These are phyloP conservation scores for Talaromyces sp. DNA, from an alignment of 2,329 filamentous ascomycete species.

Conservation along the genomic window DNA sequence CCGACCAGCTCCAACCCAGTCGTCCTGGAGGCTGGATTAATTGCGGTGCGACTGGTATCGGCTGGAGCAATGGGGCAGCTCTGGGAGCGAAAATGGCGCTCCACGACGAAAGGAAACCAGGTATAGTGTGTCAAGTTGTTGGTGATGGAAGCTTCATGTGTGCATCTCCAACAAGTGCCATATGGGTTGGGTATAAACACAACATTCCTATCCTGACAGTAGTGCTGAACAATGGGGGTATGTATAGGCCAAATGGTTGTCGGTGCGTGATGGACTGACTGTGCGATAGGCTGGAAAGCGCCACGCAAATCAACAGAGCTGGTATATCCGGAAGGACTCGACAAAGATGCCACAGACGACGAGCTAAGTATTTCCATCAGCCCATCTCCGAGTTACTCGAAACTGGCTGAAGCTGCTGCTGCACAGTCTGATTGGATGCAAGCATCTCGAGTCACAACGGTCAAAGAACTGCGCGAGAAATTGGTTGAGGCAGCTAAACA, in stretches of 20 bases:
- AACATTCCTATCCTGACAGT: constrained; percentile 13
- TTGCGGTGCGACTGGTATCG: neutral
- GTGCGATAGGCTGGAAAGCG: constrained; percentile 14
- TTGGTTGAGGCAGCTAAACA: neutral
- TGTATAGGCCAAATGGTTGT: neutral
- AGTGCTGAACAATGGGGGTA: neutral
- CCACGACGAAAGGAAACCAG: neutral
- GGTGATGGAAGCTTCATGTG: constrained; percentile 17
- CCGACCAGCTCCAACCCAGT: constrained; percentile 6
- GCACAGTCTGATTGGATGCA: neutral
- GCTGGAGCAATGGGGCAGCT: neutral
- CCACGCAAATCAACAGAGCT: constrained; percentile 8
- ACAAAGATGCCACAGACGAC: constrained; percentile 5
- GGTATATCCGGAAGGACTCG: constrained; percentile 12
- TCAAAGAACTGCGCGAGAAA: neutral
- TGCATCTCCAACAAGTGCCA: neutral
- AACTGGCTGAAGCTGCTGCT: neutral
- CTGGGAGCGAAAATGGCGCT: neutral
- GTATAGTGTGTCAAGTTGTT: constrained; percentile 14
- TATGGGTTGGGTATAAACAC: constrained; percentile 10
- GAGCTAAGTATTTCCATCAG: neutral
- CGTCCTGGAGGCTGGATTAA: neutral
- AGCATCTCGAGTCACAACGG: neutral
- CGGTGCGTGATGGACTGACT: neutral
- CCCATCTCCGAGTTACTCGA: neutral